Base-by-base conservation (phyloP, 352 stramenopile species). In the Thraustotheca clavata region DNA sequence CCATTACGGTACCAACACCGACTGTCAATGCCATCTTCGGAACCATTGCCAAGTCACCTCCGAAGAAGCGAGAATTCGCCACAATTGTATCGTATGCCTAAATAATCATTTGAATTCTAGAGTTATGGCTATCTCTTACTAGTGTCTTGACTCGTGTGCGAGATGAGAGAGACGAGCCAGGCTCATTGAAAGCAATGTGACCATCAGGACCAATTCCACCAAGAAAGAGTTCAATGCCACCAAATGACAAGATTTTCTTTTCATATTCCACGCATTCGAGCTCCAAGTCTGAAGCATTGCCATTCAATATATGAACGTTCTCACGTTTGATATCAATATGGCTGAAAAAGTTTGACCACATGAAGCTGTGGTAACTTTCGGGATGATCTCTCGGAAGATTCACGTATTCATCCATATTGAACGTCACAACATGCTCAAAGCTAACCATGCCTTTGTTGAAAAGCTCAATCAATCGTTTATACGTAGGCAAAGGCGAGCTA, bases 121-220 rank as follows among this genome's bases (percentile, higher is more conserved):
- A n/a, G n/a, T n/a, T n/a, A n/a, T 7, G 24, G 5, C 22, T 55
- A 47, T 16, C 18, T 54, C 47, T 11, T 29, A 83, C 75, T 67
- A 96, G 72, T 27, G 87, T 96, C 70, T 96, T 96, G 34, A 96
- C 82, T 40, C 87, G 83, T 33, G 87, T 96, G 18, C 79, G 77
- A 16, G 84, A 95, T 35, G 68, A 65, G 38, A 96, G 71, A 11
- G 81, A 95, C 31, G 77, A 91, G 27, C 89, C 89, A 0, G 87
- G 87, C 69, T 97, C 87, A 65, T 97, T 97, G 80, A 97, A 97
- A 12, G 87, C 89, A 70, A 97, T 96, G 76, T 97, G 89, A 27
- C 89, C 88, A 68, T 96, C 88, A n/a, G 86, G 88, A 0, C 89
- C 89, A 65, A 97, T 96, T 46, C 89, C 88, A n/a, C 88, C 87